Conservation (phyloP, 257 asterid genomes). For the Hygrophila difformis region DNA sequence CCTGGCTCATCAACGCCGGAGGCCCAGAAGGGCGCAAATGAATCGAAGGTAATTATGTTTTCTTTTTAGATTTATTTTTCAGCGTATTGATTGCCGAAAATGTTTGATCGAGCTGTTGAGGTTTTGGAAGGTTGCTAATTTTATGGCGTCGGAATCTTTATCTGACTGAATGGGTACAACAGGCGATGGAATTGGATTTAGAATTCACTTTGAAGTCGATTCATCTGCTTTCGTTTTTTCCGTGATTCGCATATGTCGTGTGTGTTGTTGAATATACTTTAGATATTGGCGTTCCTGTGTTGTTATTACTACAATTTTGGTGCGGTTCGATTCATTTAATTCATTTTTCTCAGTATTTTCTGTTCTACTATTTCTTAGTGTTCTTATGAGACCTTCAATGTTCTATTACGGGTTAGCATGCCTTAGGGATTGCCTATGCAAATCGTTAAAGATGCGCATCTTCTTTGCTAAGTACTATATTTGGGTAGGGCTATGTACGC, state of each 20-base stretch:
- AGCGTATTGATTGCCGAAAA: constrained; percentile 11
- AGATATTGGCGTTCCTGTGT: constrained; percentile 2
- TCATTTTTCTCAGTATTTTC: background rate
- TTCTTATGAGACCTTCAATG: too few species aligned
- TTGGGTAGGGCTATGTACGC: too few species aligned
- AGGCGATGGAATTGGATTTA: constrained; percentile 15
- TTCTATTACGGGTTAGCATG: too few species aligned
- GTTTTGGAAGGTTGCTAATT: background rate
- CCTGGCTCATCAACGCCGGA: constrained; percentile 43
- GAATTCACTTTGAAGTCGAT: constrained; percentile 9
- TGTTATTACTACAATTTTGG: constrained; percentile 7
- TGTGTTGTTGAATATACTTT: constrained; percentile 3
- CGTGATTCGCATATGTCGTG: constrained; percentile 2
- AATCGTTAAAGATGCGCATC: too few species aligned
- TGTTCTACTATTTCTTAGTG: background rate
- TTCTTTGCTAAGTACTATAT: background rate
- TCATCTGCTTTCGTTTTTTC: constrained; percentile 7
- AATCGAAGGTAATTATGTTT: constrained; percentile 38
- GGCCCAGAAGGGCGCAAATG: constrained; percentile 30
- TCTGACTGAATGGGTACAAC: constrained; percentile 12
- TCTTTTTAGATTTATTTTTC: constrained; percentile 8
- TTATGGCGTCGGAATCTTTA: background rate
- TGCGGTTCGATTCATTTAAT: constrained; percentile 5
- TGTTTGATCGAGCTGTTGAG: constrained; percentile 19
- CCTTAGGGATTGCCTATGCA: too few species aligned